Evolutionary conservation across 257 asterid species (phyloP).

Genomic region (Voacanga thouarsii): DNA sequence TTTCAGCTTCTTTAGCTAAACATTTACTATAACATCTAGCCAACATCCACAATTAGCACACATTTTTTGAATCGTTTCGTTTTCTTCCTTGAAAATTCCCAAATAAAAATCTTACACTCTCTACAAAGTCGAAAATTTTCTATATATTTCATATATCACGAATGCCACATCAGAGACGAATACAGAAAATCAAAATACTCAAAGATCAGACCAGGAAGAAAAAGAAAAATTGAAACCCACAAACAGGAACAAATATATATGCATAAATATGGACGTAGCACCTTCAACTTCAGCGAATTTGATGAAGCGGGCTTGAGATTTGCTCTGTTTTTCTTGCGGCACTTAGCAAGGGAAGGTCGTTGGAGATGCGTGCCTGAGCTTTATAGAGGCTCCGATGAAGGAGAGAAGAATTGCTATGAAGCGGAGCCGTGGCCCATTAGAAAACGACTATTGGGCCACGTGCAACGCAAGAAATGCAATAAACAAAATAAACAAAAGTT

Average conservation of each 20-base stretch:
- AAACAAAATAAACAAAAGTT: too few species aligned
- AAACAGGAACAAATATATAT: neutral
- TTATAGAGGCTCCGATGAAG: neutral
- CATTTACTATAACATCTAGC: neutral
- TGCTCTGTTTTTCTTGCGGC: neutral
- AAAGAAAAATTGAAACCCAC: neutral
- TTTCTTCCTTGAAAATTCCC: neutral
- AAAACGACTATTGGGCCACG: too few species aligned
- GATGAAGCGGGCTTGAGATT: neutral
- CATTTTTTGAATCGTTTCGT: too few species aligned
- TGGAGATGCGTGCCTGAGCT: neutral
- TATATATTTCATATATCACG: neutral
- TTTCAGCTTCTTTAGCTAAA: slow-evolving; percentile 5
- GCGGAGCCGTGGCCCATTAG: too few species aligned
- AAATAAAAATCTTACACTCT: neutral
- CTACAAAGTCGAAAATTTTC: neutral
- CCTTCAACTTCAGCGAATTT: neutral
- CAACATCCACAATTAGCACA: neutral
- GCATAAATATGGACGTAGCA: neutral
- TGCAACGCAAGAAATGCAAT: too few species aligned
- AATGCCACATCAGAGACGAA: neutral
- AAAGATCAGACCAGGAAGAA: neutral
- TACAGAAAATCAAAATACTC: neutral
- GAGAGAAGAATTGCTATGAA: too few species aligned
- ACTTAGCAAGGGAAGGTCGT: neutral